Evolutionary conservation across 768 basidiomycete genomes (phyloP), one percentile per base, ranked within the genome.

Genomic region (Boletus rubroflammeus): DNA sequence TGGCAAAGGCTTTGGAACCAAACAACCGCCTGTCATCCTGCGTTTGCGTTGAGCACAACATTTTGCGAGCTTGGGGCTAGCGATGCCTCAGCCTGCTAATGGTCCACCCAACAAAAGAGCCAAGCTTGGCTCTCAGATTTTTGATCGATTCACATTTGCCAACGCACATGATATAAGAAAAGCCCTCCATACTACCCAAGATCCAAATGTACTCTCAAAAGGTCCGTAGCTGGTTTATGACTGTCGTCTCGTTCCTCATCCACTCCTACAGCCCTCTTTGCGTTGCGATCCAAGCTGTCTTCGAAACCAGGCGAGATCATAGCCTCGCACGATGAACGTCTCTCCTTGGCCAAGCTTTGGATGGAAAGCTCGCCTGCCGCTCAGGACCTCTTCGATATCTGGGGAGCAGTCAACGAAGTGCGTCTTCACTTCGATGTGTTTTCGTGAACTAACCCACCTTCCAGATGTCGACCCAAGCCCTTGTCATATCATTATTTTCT

Each of bases 341-440:
- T 92, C 8, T 48, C 76, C 3, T 74, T 91, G 6, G 80, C 76
- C 0, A 81, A 81, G 58, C 70, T 75, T 40, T 92, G 88, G 87
- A 67, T 91, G 59, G 80, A 81, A 35, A 68, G 63, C 11, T 76
- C 75, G 11, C 78, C 84, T 0, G 82, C 79, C 2, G 83, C 80
- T 26, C 73, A 76, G 32, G 84, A 88, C 50, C 49, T 90, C 4
- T 87, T 91, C 60, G 65, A 72, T 19, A 58, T 86, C 14, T 90
- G 86, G 85, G 83, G 85, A 51, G 67, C 62, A 7, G 56, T 75
- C 2, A 78, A 73, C 43, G 74, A 78, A 31, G 87, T 87, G 53
- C 17, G 81, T 71, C 8, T 10, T 8, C 6, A 31, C 42, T 31
- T 39, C 3, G 6, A 4, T 8, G 19, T 43, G 10, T 3, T 38